Percentiles rank a stretch among this genome's conserved stretches.
These are phyloP conservation scores for Cryptomeria japonica DNA, from an alignment of 75 land plant genomes.

Conservation along the genomic window DNA sequence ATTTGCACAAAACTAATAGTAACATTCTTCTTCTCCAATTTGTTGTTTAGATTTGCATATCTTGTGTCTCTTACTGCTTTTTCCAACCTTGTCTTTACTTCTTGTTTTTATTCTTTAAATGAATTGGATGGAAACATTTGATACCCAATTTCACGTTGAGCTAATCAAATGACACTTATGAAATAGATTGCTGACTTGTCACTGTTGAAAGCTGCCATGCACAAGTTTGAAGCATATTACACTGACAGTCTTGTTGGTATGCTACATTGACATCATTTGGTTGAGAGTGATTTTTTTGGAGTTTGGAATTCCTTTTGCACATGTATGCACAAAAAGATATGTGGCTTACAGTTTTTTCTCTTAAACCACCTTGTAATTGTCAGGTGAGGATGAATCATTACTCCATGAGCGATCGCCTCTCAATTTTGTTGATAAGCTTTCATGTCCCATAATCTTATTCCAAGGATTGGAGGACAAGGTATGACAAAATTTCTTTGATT, in stretches of 20 bases:
- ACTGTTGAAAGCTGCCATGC: conserved; percentile 67
- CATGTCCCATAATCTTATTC: conserved; percentile 90
- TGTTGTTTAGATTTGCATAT: background rate
- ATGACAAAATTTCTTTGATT: background rate
- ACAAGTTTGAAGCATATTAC: conserved; percentile 92
- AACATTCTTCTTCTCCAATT: background rate
- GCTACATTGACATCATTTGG: background rate
- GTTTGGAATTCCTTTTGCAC: background rate
- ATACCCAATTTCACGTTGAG: background rate
- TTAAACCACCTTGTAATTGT: background rate
- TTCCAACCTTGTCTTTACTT: background rate
- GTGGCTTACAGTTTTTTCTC: background rate
- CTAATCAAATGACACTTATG: background rate
- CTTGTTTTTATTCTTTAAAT: background rate
- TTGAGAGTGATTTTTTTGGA: background rate
- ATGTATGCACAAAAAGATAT: background rate
- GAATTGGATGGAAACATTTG: background rate
- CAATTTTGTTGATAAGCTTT: conserved; percentile 77
- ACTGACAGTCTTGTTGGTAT: conserved; percentile 76
- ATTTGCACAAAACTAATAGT: background rate
- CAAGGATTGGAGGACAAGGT: conserved; percentile 98
- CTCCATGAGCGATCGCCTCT: conserved; percentile 77
- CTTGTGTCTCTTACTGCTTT: background rate
- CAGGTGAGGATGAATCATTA: conserved; percentile 54
- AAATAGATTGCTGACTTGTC: conserved; percentile 80